A percentile compares a stretch with the other conserved stretches of the same genome.
Evolutionary conservation across 306 rosid species (phyloP).

Genomic region (Vachellia collinsii): DNA sequence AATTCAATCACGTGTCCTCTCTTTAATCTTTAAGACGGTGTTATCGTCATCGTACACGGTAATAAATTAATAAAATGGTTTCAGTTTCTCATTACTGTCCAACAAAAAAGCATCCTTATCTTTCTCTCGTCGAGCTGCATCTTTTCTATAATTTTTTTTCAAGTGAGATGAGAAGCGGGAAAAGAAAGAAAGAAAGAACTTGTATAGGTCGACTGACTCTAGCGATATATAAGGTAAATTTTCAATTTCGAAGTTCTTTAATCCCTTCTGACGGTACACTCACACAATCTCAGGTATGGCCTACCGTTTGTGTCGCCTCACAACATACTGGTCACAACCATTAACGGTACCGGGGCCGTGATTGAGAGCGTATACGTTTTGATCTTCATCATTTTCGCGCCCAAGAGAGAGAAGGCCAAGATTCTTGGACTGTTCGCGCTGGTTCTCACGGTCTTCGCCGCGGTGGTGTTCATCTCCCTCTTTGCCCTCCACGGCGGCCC

Average conservation of each 20-base stretch:
- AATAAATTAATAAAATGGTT: neutral
- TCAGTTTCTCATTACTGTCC: neutral
- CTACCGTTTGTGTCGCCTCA: conserved; percentile 82
- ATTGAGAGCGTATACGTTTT: conserved; percentile 73
- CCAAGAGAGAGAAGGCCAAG: conserved; percentile 62
- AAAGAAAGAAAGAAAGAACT: neutral
- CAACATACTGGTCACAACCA: conserved; percentile 77
- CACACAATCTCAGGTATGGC: conserved; percentile 68
- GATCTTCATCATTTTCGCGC: conserved; percentile 57
- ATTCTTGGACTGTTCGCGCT: conserved; percentile 52
- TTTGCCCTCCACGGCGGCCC: conserved; percentile 56
- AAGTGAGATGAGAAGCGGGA: neutral
- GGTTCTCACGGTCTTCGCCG: conserved; percentile 51
- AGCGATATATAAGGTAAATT: too few species aligned
- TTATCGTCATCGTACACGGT: neutral
- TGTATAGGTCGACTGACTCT: neutral
- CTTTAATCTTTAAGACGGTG: conserved; percentile 7
- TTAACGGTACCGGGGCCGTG: conserved; percentile 75
- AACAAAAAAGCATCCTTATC: conserved; percentile 6
- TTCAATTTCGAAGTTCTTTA: neutral
- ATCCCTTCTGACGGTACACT: neutral
- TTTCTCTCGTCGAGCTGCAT: neutral
- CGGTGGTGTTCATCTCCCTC: conserved; percentile 75
- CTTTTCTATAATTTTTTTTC: neutral
- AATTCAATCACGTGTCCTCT: conserved; percentile 22